These are phyloP conservation scores for Violaceomyces palustris DNA, from an alignment of 1,284 basidiomycete genomes.

Conservation along the genomic window DNA sequence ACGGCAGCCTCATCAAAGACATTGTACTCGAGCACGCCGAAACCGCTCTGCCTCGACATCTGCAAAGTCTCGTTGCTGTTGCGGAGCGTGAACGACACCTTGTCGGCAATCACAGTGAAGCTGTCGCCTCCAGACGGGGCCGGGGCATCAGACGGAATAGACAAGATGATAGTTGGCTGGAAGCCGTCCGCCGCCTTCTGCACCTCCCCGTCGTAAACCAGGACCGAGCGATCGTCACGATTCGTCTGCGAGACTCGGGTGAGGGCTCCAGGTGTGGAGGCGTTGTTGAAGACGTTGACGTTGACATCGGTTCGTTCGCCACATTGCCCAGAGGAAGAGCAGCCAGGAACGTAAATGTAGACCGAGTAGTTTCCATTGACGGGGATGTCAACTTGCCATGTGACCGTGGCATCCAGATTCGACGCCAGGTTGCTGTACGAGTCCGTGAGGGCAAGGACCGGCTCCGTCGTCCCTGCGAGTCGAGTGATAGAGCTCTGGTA, in stretches of 20 bases:
- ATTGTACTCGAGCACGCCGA: conserved; percentile 43
- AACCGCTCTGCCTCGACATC: conserved; percentile 20
- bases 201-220: conserved; percentile 77
- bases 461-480: conserved; percentile 70
- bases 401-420: conserved; percentile 66
- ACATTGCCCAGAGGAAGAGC: conserved; percentile 74
- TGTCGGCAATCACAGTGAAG: conserved; percentile 68
- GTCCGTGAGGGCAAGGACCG: conserved; percentile 68
- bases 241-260: conserved; percentile 68
- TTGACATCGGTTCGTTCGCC: conserved; percentile 71
- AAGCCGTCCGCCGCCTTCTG: conserved; percentile 54
- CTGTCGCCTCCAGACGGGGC: conserved; percentile 65
- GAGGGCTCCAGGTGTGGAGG: conserved; percentile 53
- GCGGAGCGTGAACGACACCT: conserved; percentile 47
- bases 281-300: conserved; percentile 70
- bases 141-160: conserved; percentile 51
- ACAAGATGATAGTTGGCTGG: conserved; percentile 31
- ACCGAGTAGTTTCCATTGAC: conserved; percentile 80
- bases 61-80: conserved; percentile 35
- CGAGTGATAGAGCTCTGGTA: conserved; percentile 31
- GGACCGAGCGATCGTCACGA: conserved; percentile 61
- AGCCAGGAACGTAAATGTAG: conserved; percentile 81
- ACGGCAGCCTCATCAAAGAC: conserved; percentile 24
- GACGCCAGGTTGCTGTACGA: conserved; percentile 63
- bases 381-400: conserved; percentile 84